Conservation (phyloP, 2,329 filamentous ascomycete genomes). For the Orbilia blumenaviensis region DNA sequence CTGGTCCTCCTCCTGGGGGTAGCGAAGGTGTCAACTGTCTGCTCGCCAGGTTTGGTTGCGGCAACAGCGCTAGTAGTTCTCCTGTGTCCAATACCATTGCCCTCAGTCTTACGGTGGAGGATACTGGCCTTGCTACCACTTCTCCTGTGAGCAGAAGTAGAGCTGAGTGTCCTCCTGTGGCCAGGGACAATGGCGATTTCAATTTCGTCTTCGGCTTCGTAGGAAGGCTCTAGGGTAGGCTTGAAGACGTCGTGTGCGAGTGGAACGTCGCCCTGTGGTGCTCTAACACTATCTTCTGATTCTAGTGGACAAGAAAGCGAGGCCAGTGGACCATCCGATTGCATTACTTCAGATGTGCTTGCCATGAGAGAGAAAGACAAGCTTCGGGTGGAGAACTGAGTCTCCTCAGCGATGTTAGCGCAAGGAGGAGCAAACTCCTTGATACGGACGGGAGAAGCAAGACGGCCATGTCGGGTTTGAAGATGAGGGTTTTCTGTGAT, state of each 20-base stretch:
- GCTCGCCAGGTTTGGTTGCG: conserved; percentile 24
- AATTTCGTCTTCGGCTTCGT: conserved; percentile 45
- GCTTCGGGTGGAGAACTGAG: conserved; percentile 66
- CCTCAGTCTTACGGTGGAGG: conserved; percentile 48
- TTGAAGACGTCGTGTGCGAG: conserved; percentile 50
- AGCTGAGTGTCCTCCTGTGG: conserved; percentile 39
- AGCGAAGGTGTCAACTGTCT: conserved; percentile 31
- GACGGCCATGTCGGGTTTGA: conserved; percentile 54
- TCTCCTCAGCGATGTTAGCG: conserved; percentile 47
- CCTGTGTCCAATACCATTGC: conserved; percentile 46
- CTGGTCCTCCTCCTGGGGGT: conserved; percentile 45
- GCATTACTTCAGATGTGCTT: conserved; percentile 73
- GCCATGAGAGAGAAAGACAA: conserved; percentile 72
- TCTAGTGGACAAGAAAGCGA: conserved; percentile 37
- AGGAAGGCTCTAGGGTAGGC: conserved; percentile 43
- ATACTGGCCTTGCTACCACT: conserved; percentile 49
- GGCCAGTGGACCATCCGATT: conserved; percentile 68
- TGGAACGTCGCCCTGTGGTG: conserved; percentile 40
- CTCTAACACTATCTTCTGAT: conserved; percentile 10
- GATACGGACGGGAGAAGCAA: conserved; percentile 52
- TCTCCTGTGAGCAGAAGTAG: conserved; percentile 37
- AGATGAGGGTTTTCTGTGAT: conserved; percentile 63
- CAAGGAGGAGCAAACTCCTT: conserved; percentile 61
- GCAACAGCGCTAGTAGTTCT: conserved; percentile 43
- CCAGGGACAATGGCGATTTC: conserved; percentile 27